Percentiles rank a stretch among this genome's conserved stretches.
Evolutionary conservation across 2,329 filamentous ascomycete genomes (phyloP).

Genomic region (Tetracladium maxilliforme): DNA sequence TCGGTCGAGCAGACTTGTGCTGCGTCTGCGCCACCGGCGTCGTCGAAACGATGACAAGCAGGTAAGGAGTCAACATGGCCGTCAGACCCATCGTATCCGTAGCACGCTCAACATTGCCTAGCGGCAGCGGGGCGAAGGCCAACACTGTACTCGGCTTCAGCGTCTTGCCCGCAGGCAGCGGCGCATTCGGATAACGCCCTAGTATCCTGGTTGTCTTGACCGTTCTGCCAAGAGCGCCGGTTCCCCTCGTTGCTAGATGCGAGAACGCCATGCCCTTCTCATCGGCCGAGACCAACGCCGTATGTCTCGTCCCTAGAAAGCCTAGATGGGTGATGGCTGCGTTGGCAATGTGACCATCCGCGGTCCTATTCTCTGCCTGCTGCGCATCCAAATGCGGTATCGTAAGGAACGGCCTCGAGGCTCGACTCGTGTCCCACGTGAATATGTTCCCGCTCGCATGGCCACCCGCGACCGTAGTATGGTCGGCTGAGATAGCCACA

Average conservation of each 20-base stretch:
- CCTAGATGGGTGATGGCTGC: constrained; percentile 79
- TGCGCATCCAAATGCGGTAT: constrained; percentile 62
- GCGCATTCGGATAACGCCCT: constrained; percentile 71
- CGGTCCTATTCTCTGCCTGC: constrained; percentile 47
- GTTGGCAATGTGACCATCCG: constrained; percentile 70
- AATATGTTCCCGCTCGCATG: constrained; percentile 87
- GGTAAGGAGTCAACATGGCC: constrained; percentile 88
- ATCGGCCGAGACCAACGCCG: constrained; percentile 88
- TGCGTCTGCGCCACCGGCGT: constrained; percentile 94
- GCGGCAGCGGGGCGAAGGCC: constrained; percentile 75
- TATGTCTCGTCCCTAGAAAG: constrained; percentile 85
- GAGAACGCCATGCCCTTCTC: constrained; percentile 96
- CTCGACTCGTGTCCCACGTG: constrained; percentile 81
- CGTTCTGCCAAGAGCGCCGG: constrained; percentile 69
- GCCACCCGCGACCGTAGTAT: constrained; percentile 79
- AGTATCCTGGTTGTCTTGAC: constrained; percentile 86
- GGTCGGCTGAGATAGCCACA: constrained; percentile 83
- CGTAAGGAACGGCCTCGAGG: constrained; percentile 76
- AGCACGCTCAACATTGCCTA: constrained; percentile 84
- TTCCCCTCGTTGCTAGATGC: constrained; percentile 81
- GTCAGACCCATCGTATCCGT: constrained; percentile 84
- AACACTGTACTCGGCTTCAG: constrained; percentile 90
- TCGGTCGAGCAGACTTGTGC: constrained; percentile 82
- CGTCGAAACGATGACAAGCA: constrained; percentile 92
- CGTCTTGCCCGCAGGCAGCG: constrained; percentile 43